Percentiles rank a stretch among this genome's conserved stretches.
Conservation (phyloP, 2,329 filamentous ascomycete species). For the Fusarium globosum region DNA sequence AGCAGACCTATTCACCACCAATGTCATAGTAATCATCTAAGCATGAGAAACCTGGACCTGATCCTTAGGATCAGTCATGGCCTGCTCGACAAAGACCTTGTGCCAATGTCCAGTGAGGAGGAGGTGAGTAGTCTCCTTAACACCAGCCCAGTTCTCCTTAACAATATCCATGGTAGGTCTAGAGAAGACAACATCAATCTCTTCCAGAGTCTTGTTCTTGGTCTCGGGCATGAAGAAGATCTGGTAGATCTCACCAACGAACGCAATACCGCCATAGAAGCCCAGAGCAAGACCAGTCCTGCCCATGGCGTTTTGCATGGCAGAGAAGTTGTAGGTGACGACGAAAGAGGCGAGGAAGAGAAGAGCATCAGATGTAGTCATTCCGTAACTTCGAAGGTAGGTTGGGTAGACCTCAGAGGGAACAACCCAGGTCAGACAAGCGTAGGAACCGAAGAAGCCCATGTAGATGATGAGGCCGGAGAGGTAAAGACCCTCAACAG, state of each 20-base stretch:
- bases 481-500: conserved; percentile 71
- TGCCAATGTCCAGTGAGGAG: conserved; percentile 36
- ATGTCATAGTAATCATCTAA: neutral
- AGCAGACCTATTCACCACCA: neutral
- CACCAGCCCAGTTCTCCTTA: conserved; percentile 62
- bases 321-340: conserved; percentile 79
- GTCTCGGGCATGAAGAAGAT: conserved; percentile 81
- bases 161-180: conserved; percentile 72
- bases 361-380: conserved; percentile 75
- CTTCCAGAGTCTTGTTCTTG: conserved; percentile 75
- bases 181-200: conserved; percentile 76
- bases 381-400: conserved; percentile 77
- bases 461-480: conserved; percentile 76
- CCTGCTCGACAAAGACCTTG: conserved; percentile 44
- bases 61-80: conserved; percentile 22
- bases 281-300: conserved; percentile 73
- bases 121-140: conserved; percentile 47
- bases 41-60: conserved; percentile 15
- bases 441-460: conserved; percentile 74
- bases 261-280: conserved; percentile 79
- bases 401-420: conserved; percentile 79
- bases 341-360: conserved; percentile 78
- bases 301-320: conserved; percentile 76
- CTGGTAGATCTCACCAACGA: conserved; percentile 77
- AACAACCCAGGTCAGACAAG: conserved; percentile 73